Base-by-base conservation (phyloP, 495 filamentous ascomycete genomes). In the Penicillium psychrofluorescens region DNA sequence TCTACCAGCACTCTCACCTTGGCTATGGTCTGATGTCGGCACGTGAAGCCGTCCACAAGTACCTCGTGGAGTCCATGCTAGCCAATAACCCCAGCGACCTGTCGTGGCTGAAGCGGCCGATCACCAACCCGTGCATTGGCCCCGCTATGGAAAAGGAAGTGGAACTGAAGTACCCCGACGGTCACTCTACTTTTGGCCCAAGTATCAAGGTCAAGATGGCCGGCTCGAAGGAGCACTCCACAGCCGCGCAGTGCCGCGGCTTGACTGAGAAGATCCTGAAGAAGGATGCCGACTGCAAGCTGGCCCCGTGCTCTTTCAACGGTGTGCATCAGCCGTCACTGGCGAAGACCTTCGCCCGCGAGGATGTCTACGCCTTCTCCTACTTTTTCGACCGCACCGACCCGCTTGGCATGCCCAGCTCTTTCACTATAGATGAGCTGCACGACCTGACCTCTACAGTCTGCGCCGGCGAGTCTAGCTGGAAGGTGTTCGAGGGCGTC, bases 1-100 rank as follows among this genome's bases (percentile, higher is more conserved):
- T 98, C n/a, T 98, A 98, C 71, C 92, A 98, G 68, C 90, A 98
- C 68, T 95, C 90, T 22, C 94, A 98, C 66, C 84, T 98, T 40
- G 91, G 90, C 41, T 96, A 96, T 57, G 92, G 92, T 56, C 82
- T 98, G 41, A 98, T 95, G 90, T 77, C 85, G 48, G 92, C 92
- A 22, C 88, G 92, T 41, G 79, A 94, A 28, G 74, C 88, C 27
- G 83, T 97, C 45, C 87, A 95, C 68, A 77, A 78, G 43, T 67
- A 69, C 8, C 71, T 97, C 36, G 61, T 90, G 33, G 70, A 85
- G 47, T 73, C 79, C 33, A 75, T 80, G 57, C 57, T 70, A 31
- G 74, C 82, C 50, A 55, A 57, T 8, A 66, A 61, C 52, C 58
- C 60, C 10, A 65, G 61, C 11, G 70, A 75, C 46, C 51, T 68